phyloP scores from a whole-genome alignment of 345 rosid genomes.

The Melaleuca alternifolia region DNA sequence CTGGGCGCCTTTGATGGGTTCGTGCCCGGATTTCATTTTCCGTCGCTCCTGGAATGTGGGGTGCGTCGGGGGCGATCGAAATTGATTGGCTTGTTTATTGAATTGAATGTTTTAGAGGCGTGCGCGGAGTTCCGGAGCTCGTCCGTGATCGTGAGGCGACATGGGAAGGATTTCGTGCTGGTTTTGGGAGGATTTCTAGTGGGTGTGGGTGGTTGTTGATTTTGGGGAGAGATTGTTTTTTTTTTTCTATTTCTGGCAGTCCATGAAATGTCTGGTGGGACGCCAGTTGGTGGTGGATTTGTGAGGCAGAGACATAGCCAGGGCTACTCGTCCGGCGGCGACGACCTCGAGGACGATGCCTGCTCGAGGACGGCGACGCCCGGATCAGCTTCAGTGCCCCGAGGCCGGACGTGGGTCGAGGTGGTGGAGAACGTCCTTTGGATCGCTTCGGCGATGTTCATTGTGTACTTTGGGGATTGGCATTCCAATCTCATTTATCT shows the following conservation, averaged over 20 bases:
- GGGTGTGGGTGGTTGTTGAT: neutral
- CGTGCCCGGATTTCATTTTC: neutral
- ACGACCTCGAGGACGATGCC: conserved; percentile 89
- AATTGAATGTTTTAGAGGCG: neutral
- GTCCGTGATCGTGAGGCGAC: neutral
- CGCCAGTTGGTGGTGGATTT: conserved; percentile 80
- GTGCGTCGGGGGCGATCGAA: neutral
- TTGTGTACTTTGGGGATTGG: conserved; percentile 71
- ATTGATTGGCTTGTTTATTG: neutral
- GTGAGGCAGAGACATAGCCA: conserved; percentile 94
- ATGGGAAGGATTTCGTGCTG: neutral
- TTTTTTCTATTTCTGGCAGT: neutral
- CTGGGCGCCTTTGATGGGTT: neutral
- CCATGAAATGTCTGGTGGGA: conserved; percentile 75
- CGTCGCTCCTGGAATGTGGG: neutral
- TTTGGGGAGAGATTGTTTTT: neutral
- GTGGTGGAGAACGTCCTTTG: conserved; percentile 70
- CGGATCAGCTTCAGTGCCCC: conserved; percentile 25
- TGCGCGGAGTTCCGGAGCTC: neutral
- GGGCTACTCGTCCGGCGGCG: conserved; percentile 82
- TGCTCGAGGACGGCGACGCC: conserved; percentile 58
- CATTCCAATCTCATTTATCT: conserved; percentile 66
- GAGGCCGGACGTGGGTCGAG: conserved; percentile 54
- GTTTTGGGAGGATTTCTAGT: neutral
- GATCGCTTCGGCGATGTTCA: conserved; percentile 71